Base-by-base conservation (phyloP, 2,329 filamentous ascomycete genomes). In the Magnaporthales sp. region DNA sequence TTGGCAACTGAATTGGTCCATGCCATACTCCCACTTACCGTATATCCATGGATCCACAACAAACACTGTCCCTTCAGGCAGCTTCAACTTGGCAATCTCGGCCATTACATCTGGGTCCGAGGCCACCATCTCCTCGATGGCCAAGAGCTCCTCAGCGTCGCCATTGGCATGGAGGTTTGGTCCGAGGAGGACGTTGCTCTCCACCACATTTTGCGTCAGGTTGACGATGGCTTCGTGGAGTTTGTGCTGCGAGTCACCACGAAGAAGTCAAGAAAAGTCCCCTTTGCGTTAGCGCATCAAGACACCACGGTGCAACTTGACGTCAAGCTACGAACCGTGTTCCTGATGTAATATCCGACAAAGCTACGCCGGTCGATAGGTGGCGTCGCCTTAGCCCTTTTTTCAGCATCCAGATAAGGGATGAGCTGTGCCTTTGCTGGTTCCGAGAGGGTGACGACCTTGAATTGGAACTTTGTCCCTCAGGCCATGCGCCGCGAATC, bases 41-140 rank as follows among this genome's bases (percentile, higher is more conserved):
- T 88, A 89, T 65, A 87, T 87, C 87, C 87, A 89, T 7, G 87
- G 86, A 68, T 90, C 87, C 29, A 81, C 79, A 3, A 88, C 82
- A 3, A 89, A 76, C 0, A 84, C 80, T 1, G 83, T 81, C 46
- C 86, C 86, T 70, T 85, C 80, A 1, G 87, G 87, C 2, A 90
- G 79, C 71, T 87, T 73, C 63, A 90, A 75, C 74, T 89, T 89
- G 51, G 81, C 84, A 66, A 90, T 80, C 70, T 86, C 86, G 7
- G 83, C 84, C 71, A 84, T 79, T 4, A 90, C 86, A 2, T 77
- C 78, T 46, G 83, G 79, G 68, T 89, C 84, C 61, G 81, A 79
- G 6, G 89, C 75, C 5, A 82, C 81, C 38, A 81, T 76, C 69
- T 80, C 81, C 73, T 89, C 87, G 13, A 88, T 81, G 2, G 77